Base-by-base conservation (phyloP, 2,329 filamentous ascomycete genomes). In the Fusarium decemcellulare region DNA sequence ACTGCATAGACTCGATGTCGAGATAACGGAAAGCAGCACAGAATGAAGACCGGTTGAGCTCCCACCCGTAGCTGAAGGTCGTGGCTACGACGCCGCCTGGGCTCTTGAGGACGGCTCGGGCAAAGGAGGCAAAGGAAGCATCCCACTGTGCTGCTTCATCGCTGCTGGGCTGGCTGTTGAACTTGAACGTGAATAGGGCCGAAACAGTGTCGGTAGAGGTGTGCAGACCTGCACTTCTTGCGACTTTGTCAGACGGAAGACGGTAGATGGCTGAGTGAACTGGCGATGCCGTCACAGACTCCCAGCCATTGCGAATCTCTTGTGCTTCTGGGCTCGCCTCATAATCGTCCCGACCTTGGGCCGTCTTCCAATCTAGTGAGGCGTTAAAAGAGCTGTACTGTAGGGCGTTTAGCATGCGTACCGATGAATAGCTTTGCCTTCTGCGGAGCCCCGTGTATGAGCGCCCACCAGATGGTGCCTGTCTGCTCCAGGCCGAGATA, bases 401-500 rank as follows among this genome's bases (percentile, higher is more conserved):
- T 5, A 5, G 23, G 23, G 5, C 23, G 5, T 23, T 23, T 23
- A 5, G 15, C 5, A 12, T 12, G 42, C 39, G n/a, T 27, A 65
- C 62, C 62, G 8, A 65, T 44, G 37, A 67, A 52, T 4, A 67
- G 42, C 32, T 67, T 59, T 12, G 65, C 63, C 10, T 55, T 40
- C 2, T 43, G 36, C 8, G 59, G 44, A 23, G 12, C 37, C 4
- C 42, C 50, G n/a, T 63, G 44, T 7, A 68, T 50, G 6, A 59
- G 23, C 18, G 43, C 50, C 58, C 65, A 66, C 53, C 59, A 59
- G 32, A 67, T n/a, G 14, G 37, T 67, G 11, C 59, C 59, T 9
- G 63, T 67, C 16, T 62, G 29, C 50, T 58, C 42, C 5, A 44
- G 50, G 15, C 59, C 58, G 5, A 67, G 65, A 34, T 63, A 67